Conservation (phyloP, 371 early-diverging fungal species). For the Rhizopus delemar region DNA sequence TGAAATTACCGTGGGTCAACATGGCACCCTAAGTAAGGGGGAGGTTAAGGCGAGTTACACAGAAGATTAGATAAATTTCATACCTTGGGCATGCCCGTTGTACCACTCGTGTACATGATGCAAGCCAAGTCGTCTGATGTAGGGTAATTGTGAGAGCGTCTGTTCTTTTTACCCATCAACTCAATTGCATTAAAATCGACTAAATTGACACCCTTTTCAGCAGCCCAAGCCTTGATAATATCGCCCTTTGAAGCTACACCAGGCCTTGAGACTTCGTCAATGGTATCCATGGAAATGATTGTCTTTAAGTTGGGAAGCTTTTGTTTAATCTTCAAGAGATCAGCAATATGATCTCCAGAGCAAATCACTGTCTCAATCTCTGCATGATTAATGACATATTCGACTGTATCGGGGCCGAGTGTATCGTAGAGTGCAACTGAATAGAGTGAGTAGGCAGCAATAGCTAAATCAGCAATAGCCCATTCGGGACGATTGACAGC, state of each 20-base stretch:
- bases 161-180: slow-evolving; percentile 46
- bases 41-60: neutral
- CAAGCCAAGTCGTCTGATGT: slow-evolving; percentile 72
- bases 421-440: slow-evolving; percentile 96
- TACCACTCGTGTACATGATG: slow-evolving; percentile 96
- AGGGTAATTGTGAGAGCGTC: slow-evolving; percentile 47
- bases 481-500: slow-evolving; percentile 92
- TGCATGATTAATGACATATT: slow-evolving; percentile 68
- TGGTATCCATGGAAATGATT: slow-evolving; percentile 77
- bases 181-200: slow-evolving; percentile 69
- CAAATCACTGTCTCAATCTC: slow-evolving; percentile 76
- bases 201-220: slow-evolving; percentile 53
- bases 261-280: slow-evolving; percentile 44
- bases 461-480: slow-evolving; percentile 78
- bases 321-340: slow-evolving; percentile 54
- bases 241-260: slow-evolving; percentile 43
- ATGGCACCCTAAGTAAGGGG: slow-evolving; percentile 48
- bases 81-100: slow-evolving; percentile 74
- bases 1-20: slow-evolving; percentile 55
- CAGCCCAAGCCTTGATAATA: slow-evolving; percentile 56
- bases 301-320: slow-evolving; percentile 66
- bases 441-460: slow-evolving; percentile 55
- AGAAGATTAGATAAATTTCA: slow-evolving; percentile 5
- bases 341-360: slow-evolving; percentile 68
- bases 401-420: slow-evolving; percentile 80